Percentiles rank a stretch among this genome's conserved stretches.
phyloP scores from a whole-genome alignment of 768 basidiomycete species.

The Rhodotorula taiwanensis region DNA sequence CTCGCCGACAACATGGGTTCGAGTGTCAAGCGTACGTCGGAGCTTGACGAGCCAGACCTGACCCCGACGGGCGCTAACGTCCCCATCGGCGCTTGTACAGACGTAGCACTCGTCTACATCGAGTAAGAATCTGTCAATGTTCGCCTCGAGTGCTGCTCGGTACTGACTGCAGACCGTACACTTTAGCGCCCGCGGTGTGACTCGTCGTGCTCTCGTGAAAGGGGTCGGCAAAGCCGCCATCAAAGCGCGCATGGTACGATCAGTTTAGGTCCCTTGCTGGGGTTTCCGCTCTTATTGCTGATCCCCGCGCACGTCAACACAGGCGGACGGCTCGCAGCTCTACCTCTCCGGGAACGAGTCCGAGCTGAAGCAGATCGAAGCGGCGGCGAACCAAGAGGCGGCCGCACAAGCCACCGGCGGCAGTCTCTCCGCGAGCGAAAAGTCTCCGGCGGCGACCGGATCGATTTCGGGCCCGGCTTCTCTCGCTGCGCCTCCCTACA shows the following conservation, averaged over 20 bases:
- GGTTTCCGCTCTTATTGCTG: no score
- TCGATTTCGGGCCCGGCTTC: background rate
- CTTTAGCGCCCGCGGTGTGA: conserved; percentile 42
- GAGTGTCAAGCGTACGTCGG: conserved; percentile 38
- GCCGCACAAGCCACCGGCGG: background rate
- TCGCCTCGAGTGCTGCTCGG: background rate
- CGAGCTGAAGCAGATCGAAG: conserved; percentile 24
- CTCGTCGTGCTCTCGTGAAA: conserved; percentile 44
- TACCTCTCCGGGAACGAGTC: conserved; percentile 8
- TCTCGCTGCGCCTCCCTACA: background rate
- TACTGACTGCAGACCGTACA: background rate
- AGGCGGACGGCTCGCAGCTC: conserved; percentile 27
- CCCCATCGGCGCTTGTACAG: conserved; percentile 33
- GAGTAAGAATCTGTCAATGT: conserved; percentile 25
- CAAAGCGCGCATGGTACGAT: conserved; percentile 27
- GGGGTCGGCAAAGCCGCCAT: conserved; percentile 32
- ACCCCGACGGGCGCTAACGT: no score
- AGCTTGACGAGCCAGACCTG: background rate
- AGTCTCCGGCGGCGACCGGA: background rate
- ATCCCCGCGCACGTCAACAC: no score
- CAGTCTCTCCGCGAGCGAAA: background rate
- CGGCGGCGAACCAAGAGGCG: background rate
- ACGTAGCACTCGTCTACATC: conserved; percentile 46
- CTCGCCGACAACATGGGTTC: conserved; percentile 43
- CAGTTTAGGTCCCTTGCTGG: no score